Evolutionary conservation across 257 asterid species (phyloP).

Genomic region (Solanum chilense): DNA sequence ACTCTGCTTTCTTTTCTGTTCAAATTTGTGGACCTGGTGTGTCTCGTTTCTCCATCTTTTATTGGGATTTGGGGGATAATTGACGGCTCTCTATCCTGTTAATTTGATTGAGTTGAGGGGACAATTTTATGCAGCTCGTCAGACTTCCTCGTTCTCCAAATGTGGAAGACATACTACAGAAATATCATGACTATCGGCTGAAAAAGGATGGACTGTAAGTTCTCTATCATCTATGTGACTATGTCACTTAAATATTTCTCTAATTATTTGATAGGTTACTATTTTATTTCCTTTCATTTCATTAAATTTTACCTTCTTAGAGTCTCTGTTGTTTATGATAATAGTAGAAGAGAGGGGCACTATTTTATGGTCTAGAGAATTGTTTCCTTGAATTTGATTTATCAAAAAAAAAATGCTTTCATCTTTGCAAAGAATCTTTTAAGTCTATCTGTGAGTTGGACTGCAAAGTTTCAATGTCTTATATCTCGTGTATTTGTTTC

Average conservation of each 20-base stretch:
- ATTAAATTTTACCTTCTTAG: background rate
- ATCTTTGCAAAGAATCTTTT: background rate
- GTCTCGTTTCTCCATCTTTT: background rate
- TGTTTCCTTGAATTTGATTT: background rate
- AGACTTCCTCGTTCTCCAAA: constrained; percentile 67
- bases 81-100: background rate
- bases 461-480: background rate
- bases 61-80: background rate
- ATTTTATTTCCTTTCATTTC: background rate
- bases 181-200: constrained; percentile 41
- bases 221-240: background rate
- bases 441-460: background rate
- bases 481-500: background rate
- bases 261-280: background rate
- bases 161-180: constrained; percentile 44
- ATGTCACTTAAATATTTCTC: background rate
- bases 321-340: background rate
- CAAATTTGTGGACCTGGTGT: background rate
- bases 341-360: background rate
- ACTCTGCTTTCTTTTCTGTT: background rate
- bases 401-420: background rate
- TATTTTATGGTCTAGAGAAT: background rate
- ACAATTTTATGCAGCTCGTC: constrained; percentile 46
- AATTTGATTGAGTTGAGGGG: background rate
- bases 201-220: constrained; percentile 53